Percentiles rank a stretch among this genome's conserved stretches.
phyloP scores from a whole-genome alignment of 2,329 filamentous ascomycete species.

The Penicillium decumbens region DNA sequence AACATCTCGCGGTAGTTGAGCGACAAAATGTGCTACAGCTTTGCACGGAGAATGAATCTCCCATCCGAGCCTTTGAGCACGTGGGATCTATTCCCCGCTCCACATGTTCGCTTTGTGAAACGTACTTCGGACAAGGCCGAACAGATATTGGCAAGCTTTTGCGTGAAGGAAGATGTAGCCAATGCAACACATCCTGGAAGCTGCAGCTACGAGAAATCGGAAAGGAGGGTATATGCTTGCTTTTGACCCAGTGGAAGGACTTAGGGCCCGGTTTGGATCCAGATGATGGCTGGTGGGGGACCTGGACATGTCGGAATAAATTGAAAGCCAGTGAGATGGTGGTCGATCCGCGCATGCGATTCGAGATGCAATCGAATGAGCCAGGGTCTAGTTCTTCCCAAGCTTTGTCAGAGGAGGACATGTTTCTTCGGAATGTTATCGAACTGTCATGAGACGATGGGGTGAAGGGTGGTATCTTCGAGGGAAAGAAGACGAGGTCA shows the following conservation, averaged over 20 bases:
- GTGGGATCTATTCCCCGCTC: not conserved
- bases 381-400: not conserved
- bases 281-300: constrained; percentile 5
- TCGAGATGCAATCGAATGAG: constrained; percentile 1
- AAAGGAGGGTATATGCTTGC: not conserved
- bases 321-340: constrained; percentile 3
- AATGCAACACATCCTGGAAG: constrained; percentile 7
- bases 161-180: not conserved
- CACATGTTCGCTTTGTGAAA: not conserved
- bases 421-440: constrained; percentile 3
- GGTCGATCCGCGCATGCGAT: constrained; percentile 3
- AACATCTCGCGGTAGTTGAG: not conserved
- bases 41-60: not conserved
- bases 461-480: not conserved
- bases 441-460: constrained; percentile 2
- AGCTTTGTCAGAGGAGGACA: not conserved
- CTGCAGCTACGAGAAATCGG: constrained; percentile 1
- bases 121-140: not conserved
- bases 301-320: not conserved
- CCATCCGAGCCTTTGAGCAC: not conserved
- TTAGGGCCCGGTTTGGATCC: constrained; percentile 5
- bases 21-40: not conserved
- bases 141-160: not conserved
- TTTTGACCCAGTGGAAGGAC: constrained; percentile 4
- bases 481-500: constrained; percentile 4